Evolutionary conservation across 2,329 filamentous ascomycete species (phyloP), one percentile per base, ranked within the genome.

Genomic region (Paradendryphiella salina): DNA sequence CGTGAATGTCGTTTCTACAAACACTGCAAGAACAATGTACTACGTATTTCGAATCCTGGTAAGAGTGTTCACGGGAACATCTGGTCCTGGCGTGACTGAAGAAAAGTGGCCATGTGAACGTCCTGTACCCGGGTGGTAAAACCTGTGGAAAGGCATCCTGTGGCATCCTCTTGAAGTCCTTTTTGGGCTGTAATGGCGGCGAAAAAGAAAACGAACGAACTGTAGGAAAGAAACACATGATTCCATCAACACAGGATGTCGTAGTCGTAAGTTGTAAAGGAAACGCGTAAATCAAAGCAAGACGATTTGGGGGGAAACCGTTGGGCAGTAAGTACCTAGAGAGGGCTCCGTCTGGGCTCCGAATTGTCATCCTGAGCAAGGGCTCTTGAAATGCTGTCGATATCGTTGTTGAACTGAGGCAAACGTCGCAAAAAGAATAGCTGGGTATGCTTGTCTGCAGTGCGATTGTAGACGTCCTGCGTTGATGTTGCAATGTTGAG

Each of bases 271-370:
- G 39, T 59, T 45, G 52, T 58, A 50, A 55, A 35, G 52, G 38
- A 56, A 64, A 59, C 7, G 49, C 39, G 57, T 47, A 61, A 56
- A 61, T 57, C 50, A 42, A 65, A 67, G 55, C 57, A 64, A 52
- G 63, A 61, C 49, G 52, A 44, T 51, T 57, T 54, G 54, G 61
- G 58, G 61, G 58, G 60, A 61, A 64, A 73, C 68, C 70, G 56
- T 66, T 70, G 72, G 71, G 70, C 68, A 71, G 66, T 74, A 74
- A 73, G 69, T 74, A 74, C 72, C 72, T 74, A 60, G 70, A 67
- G 62, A 68, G 63, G 70, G 66, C 66, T 73, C 65, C 64, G 65
- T 70, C 64, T 71, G 70, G 71, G 67, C 69, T 74, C 71, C 70
- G 72, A 74, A 68, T 69, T 72, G 71, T 70, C 72, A 74, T 74